A percentile compares a stretch with the other conserved stretches of the same genome.
Conservation (phyloP, 2,329 filamentous ascomycete species). For the Parascedosporium putredinis region DNA sequence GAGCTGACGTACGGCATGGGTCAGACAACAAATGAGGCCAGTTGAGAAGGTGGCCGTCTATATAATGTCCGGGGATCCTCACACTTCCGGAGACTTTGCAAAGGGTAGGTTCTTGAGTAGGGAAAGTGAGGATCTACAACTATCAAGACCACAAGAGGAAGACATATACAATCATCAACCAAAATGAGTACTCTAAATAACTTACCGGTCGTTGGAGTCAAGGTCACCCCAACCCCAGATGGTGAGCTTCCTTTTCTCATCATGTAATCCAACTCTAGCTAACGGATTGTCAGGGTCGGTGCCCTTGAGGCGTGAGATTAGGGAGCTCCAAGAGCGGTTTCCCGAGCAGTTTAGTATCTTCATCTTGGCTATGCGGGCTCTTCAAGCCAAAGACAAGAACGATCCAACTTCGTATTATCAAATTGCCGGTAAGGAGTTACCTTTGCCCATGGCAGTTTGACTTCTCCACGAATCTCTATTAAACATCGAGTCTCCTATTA, state of each 20-base stretch:
- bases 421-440: constrained; percentile 53
- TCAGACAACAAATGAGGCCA: background rate
- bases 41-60: background rate
- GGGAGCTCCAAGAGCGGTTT: constrained; percentile 48
- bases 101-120: no score
- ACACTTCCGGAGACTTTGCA: no score
- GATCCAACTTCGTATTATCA: constrained; percentile 64
- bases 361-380: constrained; percentile 61
- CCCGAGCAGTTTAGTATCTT: constrained; percentile 65
- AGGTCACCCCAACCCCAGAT: background rate
- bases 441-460: no score
- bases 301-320: constrained; percentile 51
- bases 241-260: no score
- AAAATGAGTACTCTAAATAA: constrained; percentile 4
- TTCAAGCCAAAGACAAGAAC: constrained; percentile 58
- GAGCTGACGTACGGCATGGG: no score
- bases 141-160: no score
- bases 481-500: constrained; percentile 19
- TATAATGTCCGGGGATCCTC: no score
- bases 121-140: no score
- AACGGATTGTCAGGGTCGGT: background rate
- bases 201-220: background rate
- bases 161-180: no score
- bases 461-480: background rate
- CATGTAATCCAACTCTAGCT: background rate